phyloP scores from a whole-genome alignment of 495 filamentous ascomycete species.

The Aspergillus incahuasiensis region DNA sequence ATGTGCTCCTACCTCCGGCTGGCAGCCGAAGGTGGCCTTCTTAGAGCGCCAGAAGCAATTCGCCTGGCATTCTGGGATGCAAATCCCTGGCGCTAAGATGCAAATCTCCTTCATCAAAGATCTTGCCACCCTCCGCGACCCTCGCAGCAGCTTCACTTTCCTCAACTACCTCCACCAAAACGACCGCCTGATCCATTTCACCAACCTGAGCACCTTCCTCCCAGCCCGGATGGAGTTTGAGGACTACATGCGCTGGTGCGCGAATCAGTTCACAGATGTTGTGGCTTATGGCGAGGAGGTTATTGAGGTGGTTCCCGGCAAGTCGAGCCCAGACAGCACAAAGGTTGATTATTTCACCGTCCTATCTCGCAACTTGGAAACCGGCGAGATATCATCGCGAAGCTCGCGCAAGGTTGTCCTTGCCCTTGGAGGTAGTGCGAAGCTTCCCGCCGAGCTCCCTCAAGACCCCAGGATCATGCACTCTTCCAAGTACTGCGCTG shows the following conservation, averaged over 20 bases:
- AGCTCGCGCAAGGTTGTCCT: constrained; percentile 78
- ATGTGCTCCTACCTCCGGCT: constrained; percentile 21
- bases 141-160: constrained; percentile 89
- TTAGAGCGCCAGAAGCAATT: constrained; percentile 81
- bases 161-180: constrained; percentile 85
- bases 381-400: constrained; percentile 48
- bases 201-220: constrained; percentile 83
- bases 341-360: constrained; percentile 53
- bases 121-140: constrained; percentile 81
- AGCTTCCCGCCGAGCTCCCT: constrained; percentile 65
- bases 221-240: constrained; percentile 87
- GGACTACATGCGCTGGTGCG: constrained; percentile 93
- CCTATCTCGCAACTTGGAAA: constrained; percentile 46
- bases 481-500: constrained; percentile 78
- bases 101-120: constrained; percentile 99
- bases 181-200: constrained; percentile 77
- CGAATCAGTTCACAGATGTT: constrained; percentile 68
- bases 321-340: constrained; percentile 28
- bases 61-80: constrained; percentile 92
- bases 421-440: constrained; percentile 76
- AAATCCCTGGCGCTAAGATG: constrained; percentile 89
- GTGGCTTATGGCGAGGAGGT: constrained; percentile 79
- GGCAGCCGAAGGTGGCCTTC: constrained; percentile 68
- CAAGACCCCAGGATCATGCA: constrained; percentile 70
- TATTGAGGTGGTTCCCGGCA: constrained; percentile 44